Base-by-base conservation (phyloP, 768 basidiomycete species). In the Suillus hirtellus region DNA sequence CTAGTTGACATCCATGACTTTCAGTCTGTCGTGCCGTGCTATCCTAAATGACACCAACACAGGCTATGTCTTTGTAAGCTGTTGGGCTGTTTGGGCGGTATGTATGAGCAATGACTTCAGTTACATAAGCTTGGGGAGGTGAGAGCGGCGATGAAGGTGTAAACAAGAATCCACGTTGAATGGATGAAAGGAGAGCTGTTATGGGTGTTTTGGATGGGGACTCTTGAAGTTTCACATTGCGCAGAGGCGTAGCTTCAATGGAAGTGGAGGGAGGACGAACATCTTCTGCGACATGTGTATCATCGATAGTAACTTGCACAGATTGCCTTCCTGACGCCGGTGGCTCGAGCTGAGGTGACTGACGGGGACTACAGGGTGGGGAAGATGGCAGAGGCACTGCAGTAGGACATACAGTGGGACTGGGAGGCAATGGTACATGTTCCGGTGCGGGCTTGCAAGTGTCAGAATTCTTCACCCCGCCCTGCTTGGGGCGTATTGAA, bases 141-240 rank as follows among this genome's bases (percentile, higher is more conserved):
- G 88, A 86, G 43, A 89, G 77, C 2, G 87, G 86, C 1, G 84
- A 80, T n/a, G 78, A 79, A 17, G 87, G 88, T 4, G 87, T 86
- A 66, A 85, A 81, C n/a, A 87, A 72, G 72, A 90, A 90, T 38
- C 88, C 89, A 17, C 80, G 82, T 66, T 90, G 82, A 61, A 90
- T 90, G 3, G 87, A 75, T 17, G 80, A 77, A 52, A 87, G 75
- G 37, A 90, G 80, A 10, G 84, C 78, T 8, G 89, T 89, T 55
- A 90, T 90, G 2, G 89, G 89, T 37, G 89, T 90, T 65, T 79
- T 84, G 4, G 67, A 68, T 15, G 75, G 74, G 35, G 64, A 40
- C 14, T 40, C 60, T 0, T 47, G 50, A n/a, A 44, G n/a, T 17
- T 40, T 3, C 2, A 43, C 12, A 12, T 42, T 40, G 49, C 35